Percentiles rank a stretch among this genome's conserved stretches.
phyloP scores from a whole-genome alignment of 2,329 filamentous ascomycete genomes.

The Metarhizium sp. region DNA sequence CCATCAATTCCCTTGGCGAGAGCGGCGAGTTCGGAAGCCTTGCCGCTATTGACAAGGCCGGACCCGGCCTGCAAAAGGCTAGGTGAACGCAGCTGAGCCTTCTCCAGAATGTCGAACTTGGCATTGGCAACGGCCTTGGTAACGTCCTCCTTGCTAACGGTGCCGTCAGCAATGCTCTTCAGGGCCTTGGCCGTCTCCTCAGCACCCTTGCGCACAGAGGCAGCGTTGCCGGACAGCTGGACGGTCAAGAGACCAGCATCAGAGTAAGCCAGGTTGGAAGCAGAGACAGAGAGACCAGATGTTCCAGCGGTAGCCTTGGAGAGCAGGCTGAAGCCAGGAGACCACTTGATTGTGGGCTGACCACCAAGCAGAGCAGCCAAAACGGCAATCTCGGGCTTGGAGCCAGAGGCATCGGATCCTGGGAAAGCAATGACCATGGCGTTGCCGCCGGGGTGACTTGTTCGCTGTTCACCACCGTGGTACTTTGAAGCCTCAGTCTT shows the following conservation, averaged over 20 bases:
- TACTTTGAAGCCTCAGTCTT: slow-evolving; percentile 67
- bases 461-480: slow-evolving; percentile 90
- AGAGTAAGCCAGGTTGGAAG: slow-evolving; percentile 78
- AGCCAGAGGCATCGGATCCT: slow-evolving; percentile 69
- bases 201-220: slow-evolving; percentile 64
- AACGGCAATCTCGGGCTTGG: slow-evolving; percentile 85
- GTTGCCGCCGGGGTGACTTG: slow-evolving; percentile 67
- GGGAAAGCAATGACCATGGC: slow-evolving; percentile 87
- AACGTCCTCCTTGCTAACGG: slow-evolving; percentile 74
- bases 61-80: slow-evolving; percentile 78
- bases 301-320: slow-evolving; percentile 64
- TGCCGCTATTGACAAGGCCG: slow-evolving; percentile 70
- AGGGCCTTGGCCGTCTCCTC: slow-evolving; percentile 71
- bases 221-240: slow-evolving; percentile 66
- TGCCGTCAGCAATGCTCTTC: slow-evolving; percentile 69
- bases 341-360: slow-evolving; percentile 90
- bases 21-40: slow-evolving; percentile 75
- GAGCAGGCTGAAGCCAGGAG: slow-evolving; percentile 82
- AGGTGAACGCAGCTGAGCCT: slow-evolving; percentile 65
- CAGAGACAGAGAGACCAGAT: slow-evolving; percentile 58
- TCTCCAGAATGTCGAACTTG: slow-evolving; percentile 84
- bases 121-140: slow-evolving; percentile 86
- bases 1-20: slow-evolving; percentile 69
- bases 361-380: slow-evolving; percentile 85
- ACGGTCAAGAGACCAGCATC: slow-evolving; percentile 87